These are phyloP conservation scores for Herpetomonas tarakana DNA, from an alignment of 208 protist species.

Conservation along the genomic window DNA sequence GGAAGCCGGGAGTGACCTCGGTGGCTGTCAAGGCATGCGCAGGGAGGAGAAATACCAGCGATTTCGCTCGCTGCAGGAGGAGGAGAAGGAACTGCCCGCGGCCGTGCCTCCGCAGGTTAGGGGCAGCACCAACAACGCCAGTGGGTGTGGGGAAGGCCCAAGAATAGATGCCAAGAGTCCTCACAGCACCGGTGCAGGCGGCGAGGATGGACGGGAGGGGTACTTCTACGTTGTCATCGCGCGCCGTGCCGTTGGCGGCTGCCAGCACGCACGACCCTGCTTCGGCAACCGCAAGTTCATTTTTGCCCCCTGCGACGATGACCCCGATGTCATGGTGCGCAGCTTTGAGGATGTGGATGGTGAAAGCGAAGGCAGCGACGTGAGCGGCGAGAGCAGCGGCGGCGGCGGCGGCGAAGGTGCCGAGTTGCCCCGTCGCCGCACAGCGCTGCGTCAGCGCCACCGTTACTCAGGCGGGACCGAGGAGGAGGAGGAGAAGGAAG, in stretches of 20 bases:
- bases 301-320: conserved; percentile 44
- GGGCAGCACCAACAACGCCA: background rate
- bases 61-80: background rate
- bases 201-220: conserved; percentile 2
- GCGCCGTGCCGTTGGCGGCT: conserved; percentile 43
- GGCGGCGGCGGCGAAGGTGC: background rate
- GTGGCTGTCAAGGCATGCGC: no score
- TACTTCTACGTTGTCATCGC: conserved; percentile 67
- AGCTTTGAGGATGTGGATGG: conserved; percentile 7
- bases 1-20: background rate
- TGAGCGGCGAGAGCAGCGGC: background rate
- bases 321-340: conserved; percentile 23
- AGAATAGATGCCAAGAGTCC: background rate
- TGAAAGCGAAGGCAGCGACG: no score
- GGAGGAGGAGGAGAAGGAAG: no score
- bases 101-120: background rate
- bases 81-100: conserved; percentile 8
- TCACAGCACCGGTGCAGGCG: background rate
- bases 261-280: conserved; percentile 47
- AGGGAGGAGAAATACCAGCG: background rate
- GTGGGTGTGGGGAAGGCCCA: background rate
- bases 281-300: conserved; percentile 85
- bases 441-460: no score
- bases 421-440: background rate
- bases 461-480: no score